Evolutionary conservation across 495 filamentous ascomycete genomes (phyloP), one percentile per base, ranked within the genome.

Genomic region (Poronia punctata): DNA sequence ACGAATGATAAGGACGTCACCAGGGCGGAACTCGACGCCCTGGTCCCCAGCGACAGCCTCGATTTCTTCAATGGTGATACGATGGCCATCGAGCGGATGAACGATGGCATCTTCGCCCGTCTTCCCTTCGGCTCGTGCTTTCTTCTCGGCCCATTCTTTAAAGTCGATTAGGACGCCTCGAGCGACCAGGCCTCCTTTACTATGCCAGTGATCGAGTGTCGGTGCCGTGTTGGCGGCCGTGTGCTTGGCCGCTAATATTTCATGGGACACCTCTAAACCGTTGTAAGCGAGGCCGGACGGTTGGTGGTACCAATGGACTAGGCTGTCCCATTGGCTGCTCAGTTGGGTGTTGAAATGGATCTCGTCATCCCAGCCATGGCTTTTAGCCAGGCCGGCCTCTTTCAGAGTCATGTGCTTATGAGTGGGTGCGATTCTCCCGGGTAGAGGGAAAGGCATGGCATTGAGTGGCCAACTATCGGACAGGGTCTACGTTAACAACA

Each of bases 281-380:
- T 83, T 83, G 51, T 82, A 83, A 11, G 72, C 62, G 15, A 54
- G 48, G 9, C 62, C 65, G 2, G 67, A 62, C 1, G 62, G 56
- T 26, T 69, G 63, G 45, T 74, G 71, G 37, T 67, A 54, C 53
- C 67, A 62, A 58, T 86, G 83, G 33, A 80, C 66, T n/a, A 88
- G 68, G 14, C 81, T 79, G 51, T 89, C 84, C 84, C 84, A 88
- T 59, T 90, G 84, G 3, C 79, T 83, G 18, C 76, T 75, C 49
- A 76, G 74, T 53, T 88, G 84, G 0, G 84, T 86, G 57, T 88
- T 88, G 58, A 88, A 71, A 18, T 74, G 70, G 43, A 85, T 80
- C 42, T 82, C 68, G 35, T 71, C 67, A 30, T 71, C 67, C 50
- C 56, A 67, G 22, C 64, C 66, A 5, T 40, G 35, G 10, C 40